These are phyloP conservation scores for Paratrypanosoma confusum DNA, from an alignment of 208 protist genomes.

Conservation along the genomic window DNA sequence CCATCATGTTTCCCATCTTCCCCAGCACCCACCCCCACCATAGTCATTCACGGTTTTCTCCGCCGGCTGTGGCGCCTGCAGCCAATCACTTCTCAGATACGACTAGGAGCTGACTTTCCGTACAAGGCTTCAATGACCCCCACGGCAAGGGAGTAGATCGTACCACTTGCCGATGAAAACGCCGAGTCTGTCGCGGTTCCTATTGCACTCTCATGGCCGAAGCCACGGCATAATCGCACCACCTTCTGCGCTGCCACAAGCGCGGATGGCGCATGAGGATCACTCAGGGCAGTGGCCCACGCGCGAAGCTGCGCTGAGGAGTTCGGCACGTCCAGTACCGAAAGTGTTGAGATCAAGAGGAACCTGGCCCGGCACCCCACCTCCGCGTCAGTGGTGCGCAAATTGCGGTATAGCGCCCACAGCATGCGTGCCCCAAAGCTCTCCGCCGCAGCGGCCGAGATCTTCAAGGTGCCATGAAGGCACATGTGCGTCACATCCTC, in stretches of 20 bases:
- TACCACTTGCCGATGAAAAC: too few species aligned
- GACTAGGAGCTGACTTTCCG: too few species aligned
- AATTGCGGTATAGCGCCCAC: conserved; percentile 56
- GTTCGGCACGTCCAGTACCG: conserved; percentile 13
- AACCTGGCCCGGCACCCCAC: conserved; percentile 49
- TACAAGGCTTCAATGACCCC: too few species aligned
- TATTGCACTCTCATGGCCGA: conserved; percentile 18
- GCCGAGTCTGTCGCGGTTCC: too few species aligned
- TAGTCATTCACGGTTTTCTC: too few species aligned
- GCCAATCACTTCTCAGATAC: too few species aligned
- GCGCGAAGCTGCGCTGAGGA: conserved; percentile 17
- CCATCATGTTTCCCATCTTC: too few species aligned
- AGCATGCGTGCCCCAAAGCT: conserved; percentile 39
- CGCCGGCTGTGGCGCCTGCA: too few species aligned
- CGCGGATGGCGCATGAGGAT: conserved; percentile 45
- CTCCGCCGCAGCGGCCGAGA: conserved; percentile 14
- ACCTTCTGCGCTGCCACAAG: conserved; percentile 49
- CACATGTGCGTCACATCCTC: conserved; percentile 28
- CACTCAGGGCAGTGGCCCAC: conserved; percentile 41
- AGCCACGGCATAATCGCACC: conserved; percentile 15
- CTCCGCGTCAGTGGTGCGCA: conserved; percentile 24
- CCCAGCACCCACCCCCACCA: too few species aligned
- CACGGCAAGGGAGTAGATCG: too few species aligned
- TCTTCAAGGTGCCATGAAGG: conserved; percentile 1
- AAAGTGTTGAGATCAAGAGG: conserved; percentile 35